Base-by-base conservation (phyloP, 75 land plant species). In the Chamaecyparis obtusa region DNA sequence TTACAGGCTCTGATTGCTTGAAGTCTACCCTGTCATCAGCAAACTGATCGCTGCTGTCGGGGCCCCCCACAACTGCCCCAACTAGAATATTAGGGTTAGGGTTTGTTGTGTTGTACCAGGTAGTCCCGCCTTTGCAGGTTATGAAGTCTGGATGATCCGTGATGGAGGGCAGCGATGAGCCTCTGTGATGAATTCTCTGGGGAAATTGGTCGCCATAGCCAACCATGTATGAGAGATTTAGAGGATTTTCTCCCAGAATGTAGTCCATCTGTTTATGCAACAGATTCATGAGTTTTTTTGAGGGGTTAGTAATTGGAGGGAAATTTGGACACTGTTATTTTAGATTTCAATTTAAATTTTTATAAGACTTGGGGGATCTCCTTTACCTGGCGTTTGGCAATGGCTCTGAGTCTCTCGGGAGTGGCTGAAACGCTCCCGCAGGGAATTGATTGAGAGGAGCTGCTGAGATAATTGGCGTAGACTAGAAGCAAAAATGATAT, bases 21-120 rank as follows among this genome's bases (percentile, higher is more conserved):
- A 77, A 91, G 77, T 90, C 80, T 32, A 54, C 33, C 15, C 99
- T 87, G 19, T 90, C 94, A 86, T 97, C 99, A 10, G 92, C 48
- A 76, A 90, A 94, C 3, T 84, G 74, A 80, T 97, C 99, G 5
- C 15, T 57, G 17, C 46, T 87, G 60, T 96, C 95, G 0, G 99
- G 99, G 0, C 99, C 99, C 15, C 98, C 99, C 1, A 96, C 80
- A 0, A 97, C 84, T 16, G 99, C 98, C 41, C 99, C 99, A 0
- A 89, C 87, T 0, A 94, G 90, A 11, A 91, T 32, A 43, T 97
- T 97, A 1, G 96, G 96, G 83, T 97, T 95, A 2, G 96, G 93
- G 0, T 90, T 89, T 0, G 46, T 15, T 35, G 91, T 91, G 85
- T 92, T 44, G 84, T 90, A 87, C 69, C 86, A 96, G n/a, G 57